phyloP scores from a whole-genome alignment of 2,329 filamentous ascomycete genomes.

The Aspergillus arachidicola region DNA sequence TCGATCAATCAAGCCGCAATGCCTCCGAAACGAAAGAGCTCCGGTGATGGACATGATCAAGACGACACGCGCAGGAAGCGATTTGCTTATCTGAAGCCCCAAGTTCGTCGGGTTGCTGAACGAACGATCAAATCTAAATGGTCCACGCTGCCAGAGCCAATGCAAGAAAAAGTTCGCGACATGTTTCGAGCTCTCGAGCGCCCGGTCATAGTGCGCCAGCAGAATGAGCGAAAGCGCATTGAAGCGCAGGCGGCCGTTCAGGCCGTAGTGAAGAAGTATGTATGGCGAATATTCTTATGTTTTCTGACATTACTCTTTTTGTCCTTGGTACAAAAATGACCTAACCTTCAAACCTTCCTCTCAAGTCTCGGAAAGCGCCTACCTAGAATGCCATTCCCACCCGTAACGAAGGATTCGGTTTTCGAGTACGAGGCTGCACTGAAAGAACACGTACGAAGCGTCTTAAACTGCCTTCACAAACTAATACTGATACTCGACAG shows the following conservation, averaged over 20 bases:
- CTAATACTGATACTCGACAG: conserved; percentile 26
- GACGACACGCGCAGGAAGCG: conserved; percentile 27
- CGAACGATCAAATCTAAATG: conserved; percentile 50
- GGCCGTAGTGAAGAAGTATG: conserved; percentile 47
- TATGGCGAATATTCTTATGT: conserved; percentile 1
- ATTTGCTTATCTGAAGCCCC: conserved; percentile 44
- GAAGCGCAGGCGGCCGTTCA: conserved; percentile 45
- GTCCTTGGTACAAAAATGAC: neutral
- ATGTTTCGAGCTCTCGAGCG: conserved; percentile 46
- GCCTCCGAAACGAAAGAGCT: conserved; percentile 32
- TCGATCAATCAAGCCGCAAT: conserved; percentile 7
- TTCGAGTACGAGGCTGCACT: conserved; percentile 49
- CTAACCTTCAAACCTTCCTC: neutral
- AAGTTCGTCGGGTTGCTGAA: conserved; percentile 45
- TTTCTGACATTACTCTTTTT: neutral
- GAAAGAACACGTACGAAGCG: conserved; percentile 42
- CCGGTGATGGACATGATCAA: conserved; percentile 21
- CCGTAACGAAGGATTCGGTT: conserved; percentile 42
- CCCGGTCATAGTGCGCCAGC: conserved; percentile 46
- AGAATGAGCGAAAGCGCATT: conserved; percentile 45
- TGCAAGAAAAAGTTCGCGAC: conserved; percentile 46
- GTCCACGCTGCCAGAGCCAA: conserved; percentile 45
- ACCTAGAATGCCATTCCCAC: conserved; percentile 51
- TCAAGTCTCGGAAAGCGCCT: conserved; percentile 43
- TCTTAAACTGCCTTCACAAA: neutral